Conservation (phyloP, 1,139 yeast genomes). For the Waltiozyma solani region DNA sequence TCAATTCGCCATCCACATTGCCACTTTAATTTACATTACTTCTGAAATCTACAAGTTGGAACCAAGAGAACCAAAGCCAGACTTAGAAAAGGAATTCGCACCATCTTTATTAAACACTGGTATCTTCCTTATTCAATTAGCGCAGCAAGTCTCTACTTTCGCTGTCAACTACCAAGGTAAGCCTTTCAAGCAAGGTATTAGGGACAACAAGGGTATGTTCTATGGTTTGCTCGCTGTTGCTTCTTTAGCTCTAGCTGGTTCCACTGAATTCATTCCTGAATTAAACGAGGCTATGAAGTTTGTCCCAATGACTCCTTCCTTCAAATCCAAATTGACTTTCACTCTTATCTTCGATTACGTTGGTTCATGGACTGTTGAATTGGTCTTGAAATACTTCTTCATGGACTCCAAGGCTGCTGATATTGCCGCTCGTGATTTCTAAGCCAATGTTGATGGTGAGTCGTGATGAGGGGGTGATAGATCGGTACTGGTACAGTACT, state of each 20-base stretch:
- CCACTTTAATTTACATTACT: conserved; percentile 74
- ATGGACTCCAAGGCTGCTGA: conserved; percentile 92
- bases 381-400: conserved; percentile 69
- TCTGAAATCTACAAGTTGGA: conserved; percentile 76
- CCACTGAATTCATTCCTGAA: conserved; percentile 94
- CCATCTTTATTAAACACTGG: conserved; percentile 95
- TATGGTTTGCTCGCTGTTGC: conserved; percentile 92
- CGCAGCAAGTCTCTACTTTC: conserved; percentile 95
- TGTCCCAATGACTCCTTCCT: conserved; percentile 72
- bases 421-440: conserved; percentile 42
- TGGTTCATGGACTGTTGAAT: conserved; percentile 73
- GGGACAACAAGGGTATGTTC: conserved; percentile 93
- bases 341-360: conserved; percentile 70
- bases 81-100: conserved; percentile 76
- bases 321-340: conserved; percentile 68
- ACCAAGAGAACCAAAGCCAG: conserved; percentile 84
- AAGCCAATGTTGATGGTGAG: no score
- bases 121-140: conserved; percentile 85
- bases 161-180: conserved; percentile 97
- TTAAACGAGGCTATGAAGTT: conserved; percentile 84
- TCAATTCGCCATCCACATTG: conserved; percentile 89
- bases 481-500: no score
- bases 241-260: conserved; percentile 78
- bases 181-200: conserved; percentile 89
- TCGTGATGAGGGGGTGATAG: no score